Base-by-base conservation (phyloP, 2,329 filamentous ascomycete genomes). In the Paraconiothyrium sp. region DNA sequence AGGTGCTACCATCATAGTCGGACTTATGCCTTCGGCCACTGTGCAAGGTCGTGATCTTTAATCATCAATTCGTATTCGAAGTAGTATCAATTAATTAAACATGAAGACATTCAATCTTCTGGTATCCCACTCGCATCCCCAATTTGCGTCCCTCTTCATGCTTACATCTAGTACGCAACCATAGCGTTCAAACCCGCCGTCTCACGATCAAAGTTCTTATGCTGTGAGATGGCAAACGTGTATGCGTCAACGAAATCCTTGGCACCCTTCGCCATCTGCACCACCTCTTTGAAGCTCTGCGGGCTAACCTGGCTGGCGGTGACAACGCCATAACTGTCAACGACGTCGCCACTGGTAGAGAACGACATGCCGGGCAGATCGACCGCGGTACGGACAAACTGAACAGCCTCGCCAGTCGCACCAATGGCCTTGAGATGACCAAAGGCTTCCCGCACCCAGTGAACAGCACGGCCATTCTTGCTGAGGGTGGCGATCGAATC, bases 401-500 rank as follows among this genome's bases (percentile, higher is more conserved):
- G 81, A 0, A 92, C 86, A 0, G 84, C 92, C 72, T 93, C 91
- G 0, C 90, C 92, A 0, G 89, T 90, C 0, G 89, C 92, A 1
- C 88, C 92, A 27, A 95, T 90, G 1, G 91, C 82, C 82, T 95
- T 95, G 54, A 93, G 83, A 65, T 95, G 92, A 0, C 91, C 92
- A 68, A 94, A 95, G 0, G 92, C 90, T 76, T 95, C 92, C 2
- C 90, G 86, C 4, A 94, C 80, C 87, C 90, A 95, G 80, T 94
- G 90, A 1, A 91, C 73, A 0, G 90, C 90, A 20, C 91, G 89
- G 0, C 92, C 92, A 63, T 85, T 92, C 81, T 89, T 87, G 59
- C 84, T 80, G 0, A 95, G 84, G 0, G 87, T 88, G 56, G 85
- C 80, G 48, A 91, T 79, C 0, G 88, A 87, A 60, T 89, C 83